Evolutionary conservation across 768 basidiomycete genomes (phyloP).

Genomic region (Podaxis sp.): DNA sequence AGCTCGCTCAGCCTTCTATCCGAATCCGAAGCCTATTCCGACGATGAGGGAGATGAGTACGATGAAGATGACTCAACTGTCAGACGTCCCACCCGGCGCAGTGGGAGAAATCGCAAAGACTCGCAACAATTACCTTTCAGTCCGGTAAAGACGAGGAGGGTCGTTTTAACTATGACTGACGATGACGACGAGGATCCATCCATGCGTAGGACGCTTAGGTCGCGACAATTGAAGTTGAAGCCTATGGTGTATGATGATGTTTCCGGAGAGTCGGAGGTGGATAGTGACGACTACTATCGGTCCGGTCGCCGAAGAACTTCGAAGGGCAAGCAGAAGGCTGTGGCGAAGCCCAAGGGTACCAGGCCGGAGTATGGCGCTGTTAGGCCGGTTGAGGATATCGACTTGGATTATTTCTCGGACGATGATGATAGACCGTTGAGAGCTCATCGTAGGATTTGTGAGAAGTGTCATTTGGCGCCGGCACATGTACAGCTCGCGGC

Average conservation of each 20-base stretch:
- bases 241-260: background rate
- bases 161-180: conserved; percentile 3
- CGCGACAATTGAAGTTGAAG: conserved; percentile 12
- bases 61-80: conserved; percentile 29
- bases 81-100: background rate
- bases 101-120: background rate
- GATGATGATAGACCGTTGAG: conserved; percentile 55
- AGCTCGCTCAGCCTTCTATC: conserved; percentile 32
- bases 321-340: conserved; percentile 23
- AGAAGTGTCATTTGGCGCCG: conserved; percentile 66
- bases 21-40: conserved; percentile 22
- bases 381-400: conserved; percentile 39
- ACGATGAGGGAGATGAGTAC: conserved; percentile 23
- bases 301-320: conserved; percentile 11
- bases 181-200: conserved; percentile 6
- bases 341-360: conserved; percentile 26
- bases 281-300: conserved; percentile 20
- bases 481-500: conserved; percentile 51
- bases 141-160: conserved; percentile 6
- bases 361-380: conserved; percentile 46
- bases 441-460: conserved; percentile 65
- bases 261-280: conserved; percentile 9
- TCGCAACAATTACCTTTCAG: conserved; percentile 12
- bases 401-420: conserved; percentile 51
- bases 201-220: background rate